Conservation (phyloP, 2,329 filamentous ascomycete species). For the Alternaria solani region DNA sequence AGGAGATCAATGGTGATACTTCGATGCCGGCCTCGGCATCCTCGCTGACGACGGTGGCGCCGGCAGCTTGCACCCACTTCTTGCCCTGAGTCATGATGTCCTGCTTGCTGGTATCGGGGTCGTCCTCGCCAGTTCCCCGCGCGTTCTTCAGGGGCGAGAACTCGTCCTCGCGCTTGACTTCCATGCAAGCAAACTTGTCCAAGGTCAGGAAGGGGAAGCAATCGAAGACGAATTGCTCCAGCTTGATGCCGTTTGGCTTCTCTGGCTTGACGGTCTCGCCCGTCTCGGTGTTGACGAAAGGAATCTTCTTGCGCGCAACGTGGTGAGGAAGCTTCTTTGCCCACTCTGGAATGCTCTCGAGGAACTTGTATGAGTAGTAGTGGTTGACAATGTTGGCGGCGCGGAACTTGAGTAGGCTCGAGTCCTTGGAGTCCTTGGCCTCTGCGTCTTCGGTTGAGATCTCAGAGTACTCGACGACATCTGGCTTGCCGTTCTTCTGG, state of each 20-base stretch:
- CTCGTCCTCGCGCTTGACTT: conserved; percentile 96
- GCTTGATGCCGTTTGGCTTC: conserved; percentile 97
- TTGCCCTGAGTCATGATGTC: conserved; percentile 91
- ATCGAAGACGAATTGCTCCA: conserved; percentile 99
- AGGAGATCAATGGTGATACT: conserved; percentile 92
- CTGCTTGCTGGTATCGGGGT: conserved; percentile 88
- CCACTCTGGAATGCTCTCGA: conserved; percentile 89
- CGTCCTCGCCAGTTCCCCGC: conserved; percentile 82
- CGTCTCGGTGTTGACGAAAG: conserved; percentile 76
- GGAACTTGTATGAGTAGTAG: conserved; percentile 96
- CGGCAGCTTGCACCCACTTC: conserved; percentile 83
- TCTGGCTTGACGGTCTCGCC: conserved; percentile 87
- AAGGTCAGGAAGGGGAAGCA: conserved; percentile 91
- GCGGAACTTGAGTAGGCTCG: conserved; percentile 88
- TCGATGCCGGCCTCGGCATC: conserved; percentile 71
- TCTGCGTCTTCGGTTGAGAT: conserved; percentile 90
- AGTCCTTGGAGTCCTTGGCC: conserved; percentile 82
- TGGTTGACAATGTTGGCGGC: conserved; percentile 99
- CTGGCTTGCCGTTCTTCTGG: conserved; percentile 92
- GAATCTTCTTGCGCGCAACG: conserved; percentile 98
- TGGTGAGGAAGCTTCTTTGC: conserved; percentile 89
- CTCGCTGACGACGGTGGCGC: conserved; percentile 75
- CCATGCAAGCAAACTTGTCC: conserved; percentile 91
- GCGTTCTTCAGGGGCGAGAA: conserved; percentile 98
- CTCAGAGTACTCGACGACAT: conserved; percentile 98